Conservation (phyloP, 192 early-diverging fungal species). For the Gonapodya prolifera region DNA sequence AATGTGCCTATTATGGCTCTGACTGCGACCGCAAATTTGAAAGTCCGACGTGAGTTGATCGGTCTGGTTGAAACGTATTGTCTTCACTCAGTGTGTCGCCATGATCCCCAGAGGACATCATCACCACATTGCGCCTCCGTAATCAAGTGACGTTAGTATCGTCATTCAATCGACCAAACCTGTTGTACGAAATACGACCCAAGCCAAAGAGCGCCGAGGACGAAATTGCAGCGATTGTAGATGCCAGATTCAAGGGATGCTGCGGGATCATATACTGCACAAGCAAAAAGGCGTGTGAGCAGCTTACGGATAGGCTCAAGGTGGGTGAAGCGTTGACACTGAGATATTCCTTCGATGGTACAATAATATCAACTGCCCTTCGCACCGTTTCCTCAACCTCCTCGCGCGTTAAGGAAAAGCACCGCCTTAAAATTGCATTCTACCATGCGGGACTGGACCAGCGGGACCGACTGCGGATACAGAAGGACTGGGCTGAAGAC, state of each 20-base stretch:
- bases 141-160: constrained; percentile 59
- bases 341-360: neutral
- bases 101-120: constrained; percentile 61
- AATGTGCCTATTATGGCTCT: constrained; percentile 83
- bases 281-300: constrained; percentile 66
- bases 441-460: constrained; percentile 85
- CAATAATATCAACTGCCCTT: neutral
- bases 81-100: too few relatives aligned
- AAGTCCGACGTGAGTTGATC: constrained; percentile 45
- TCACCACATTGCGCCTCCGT: constrained; percentile 56
- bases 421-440: constrained; percentile 47
- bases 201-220: constrained; percentile 36
- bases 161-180: constrained; percentile 81
- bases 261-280: constrained; percentile 90
- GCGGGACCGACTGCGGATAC: constrained; percentile 59
- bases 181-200: constrained; percentile 47
- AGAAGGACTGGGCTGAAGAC: constrained; percentile 71
- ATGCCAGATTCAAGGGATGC: neutral
- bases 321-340: constrained; percentile 11
- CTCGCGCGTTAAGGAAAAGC: constrained; percentile 18
- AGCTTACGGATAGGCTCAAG: constrained; percentile 56
- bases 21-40: constrained; percentile 87
- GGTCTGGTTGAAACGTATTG: neutral
- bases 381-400: neutral
- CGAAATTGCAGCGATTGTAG: constrained; percentile 46